Evolutionary conservation across 208 protist species (phyloP), one percentile per base, ranked within the genome.

Genomic region (Trypanosoma lewisi): DNA sequence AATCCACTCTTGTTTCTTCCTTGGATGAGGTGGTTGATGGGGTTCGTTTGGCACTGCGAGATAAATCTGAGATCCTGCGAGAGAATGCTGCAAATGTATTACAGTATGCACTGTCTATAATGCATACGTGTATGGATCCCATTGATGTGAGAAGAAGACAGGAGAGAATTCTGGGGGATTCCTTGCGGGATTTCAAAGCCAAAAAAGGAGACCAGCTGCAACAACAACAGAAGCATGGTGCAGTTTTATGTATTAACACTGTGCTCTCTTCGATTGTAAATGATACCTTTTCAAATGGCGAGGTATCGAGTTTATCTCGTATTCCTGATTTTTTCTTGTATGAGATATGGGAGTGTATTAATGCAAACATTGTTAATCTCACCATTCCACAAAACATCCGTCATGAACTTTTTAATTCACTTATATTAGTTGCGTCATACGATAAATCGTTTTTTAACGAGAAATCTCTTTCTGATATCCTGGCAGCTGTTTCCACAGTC

Each of bases 371-470:
- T 11, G 59, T 70, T 0, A 44, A 61, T 64, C 60, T 2, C 31
- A 65, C 16, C 63, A 41, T 57, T 21, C 11, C 50, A 16, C 58
- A 52, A 17, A 60, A 84, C 23, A 80, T 87, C 12, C 70, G 75
- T 30, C 56, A 55, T 14, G 84, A 90, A 41, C 60, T 89, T 47
- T 66, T 94, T 6, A 67, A 80, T 45, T 65, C 75, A 17, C 61
- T 94, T 25, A 86, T 85, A 36, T 74, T 92, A 28, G 62, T 96
- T 9, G 87, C 90, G 23, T 64, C 70, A 54, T 94, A 94, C 75
- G 84, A 96, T 74, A 48, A 66, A 39, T 69, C 44, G 33, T 70
- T 52, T 16, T 96, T 94, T 60, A 84, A 75, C 48, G 73, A 80
- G 28, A 77, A 65, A 19, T 85, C 78, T 0, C 48, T 86, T 49